phyloP scores from a whole-genome alignment of 306 rosid species.

The Cicer arietinum region DNA sequence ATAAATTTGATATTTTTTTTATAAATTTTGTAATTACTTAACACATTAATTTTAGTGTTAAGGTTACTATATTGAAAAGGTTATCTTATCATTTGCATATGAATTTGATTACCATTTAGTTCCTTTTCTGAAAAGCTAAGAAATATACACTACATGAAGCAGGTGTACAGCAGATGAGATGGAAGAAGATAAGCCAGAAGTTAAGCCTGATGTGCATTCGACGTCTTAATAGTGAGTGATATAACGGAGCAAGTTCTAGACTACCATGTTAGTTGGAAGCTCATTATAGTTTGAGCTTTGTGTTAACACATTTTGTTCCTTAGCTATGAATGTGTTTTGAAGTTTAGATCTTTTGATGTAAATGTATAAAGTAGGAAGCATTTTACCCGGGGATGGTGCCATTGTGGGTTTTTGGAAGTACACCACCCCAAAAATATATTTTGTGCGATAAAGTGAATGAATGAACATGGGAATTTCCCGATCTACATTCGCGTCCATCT shows the following conservation, averaged over 20 bases:
- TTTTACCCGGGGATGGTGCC: constrained; percentile 21
- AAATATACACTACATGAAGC: constrained; percentile 34
- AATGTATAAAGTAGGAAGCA: constrained; percentile 30
- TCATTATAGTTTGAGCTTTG: too few species aligned
- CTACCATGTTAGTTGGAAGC: neutral
- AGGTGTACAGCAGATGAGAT: constrained; percentile 54
- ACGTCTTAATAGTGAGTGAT: constrained; percentile 30
- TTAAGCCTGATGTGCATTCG: constrained; percentile 26
- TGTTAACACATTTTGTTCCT: neutral
- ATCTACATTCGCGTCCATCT: neutral
- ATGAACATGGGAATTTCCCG: neutral
- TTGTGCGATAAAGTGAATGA: constrained; percentile 5
- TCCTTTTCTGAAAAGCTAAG: constrained; percentile 31
- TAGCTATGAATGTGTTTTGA: constrained; percentile 16
- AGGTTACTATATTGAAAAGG: constrained; percentile 5
- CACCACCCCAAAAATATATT: neutral
- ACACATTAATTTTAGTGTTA: constrained; percentile 17
- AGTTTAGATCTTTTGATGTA: constrained; percentile 34
- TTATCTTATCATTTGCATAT: constrained; percentile 29
- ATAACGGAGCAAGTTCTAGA: constrained; percentile 17
- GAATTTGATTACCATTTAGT: constrained; percentile 20
- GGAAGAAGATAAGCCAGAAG: constrained; percentile 61
- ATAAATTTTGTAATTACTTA: neutral
- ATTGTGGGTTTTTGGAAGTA: constrained; percentile 3
- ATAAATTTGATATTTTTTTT: neutral